These are phyloP conservation scores for Lactarius sp. DNA, from an alignment of 768 basidiomycete species.

Conservation along the genomic window DNA sequence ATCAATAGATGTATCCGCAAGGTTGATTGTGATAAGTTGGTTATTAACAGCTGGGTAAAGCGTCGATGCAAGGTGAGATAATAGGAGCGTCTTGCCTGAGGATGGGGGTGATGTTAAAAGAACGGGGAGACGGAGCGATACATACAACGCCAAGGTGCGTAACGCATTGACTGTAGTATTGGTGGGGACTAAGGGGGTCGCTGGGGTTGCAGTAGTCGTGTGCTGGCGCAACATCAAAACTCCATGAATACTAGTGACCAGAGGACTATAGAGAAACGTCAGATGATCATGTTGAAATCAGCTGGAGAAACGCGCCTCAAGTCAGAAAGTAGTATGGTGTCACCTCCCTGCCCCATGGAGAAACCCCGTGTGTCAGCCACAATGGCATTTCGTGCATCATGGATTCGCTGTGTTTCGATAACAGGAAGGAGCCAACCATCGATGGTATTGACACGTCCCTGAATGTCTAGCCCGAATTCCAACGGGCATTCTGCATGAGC, in stretches of 20 bases:
- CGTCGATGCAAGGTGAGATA: constrained; percentile 67
- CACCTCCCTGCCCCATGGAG: constrained; percentile 39
- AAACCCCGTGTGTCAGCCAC: constrained; percentile 41
- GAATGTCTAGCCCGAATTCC: constrained; percentile 46
- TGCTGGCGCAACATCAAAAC: constrained; percentile 55
- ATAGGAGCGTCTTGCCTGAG: constrained; percentile 78
- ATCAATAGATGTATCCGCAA: constrained; percentile 94
- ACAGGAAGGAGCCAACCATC: constrained; percentile 85
- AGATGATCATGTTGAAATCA: constrained; percentile 17
- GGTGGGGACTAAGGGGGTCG: constrained; percentile 55
- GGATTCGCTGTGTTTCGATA: constrained; percentile 59
- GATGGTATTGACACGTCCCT: constrained; percentile 41
- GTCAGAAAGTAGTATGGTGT: constrained; percentile 42
- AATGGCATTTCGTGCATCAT: constrained; percentile 45
- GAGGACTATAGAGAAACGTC: constrained; percentile 40
- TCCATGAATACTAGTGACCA: constrained; percentile 58
- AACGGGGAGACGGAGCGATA: constrained; percentile 67
- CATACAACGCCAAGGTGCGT: constrained; percentile 53
- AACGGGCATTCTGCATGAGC: constrained; percentile 59
- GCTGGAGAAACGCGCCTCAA: constrained; percentile 45
- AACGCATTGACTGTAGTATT: constrained; percentile 55
- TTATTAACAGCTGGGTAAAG: constrained; percentile 57
- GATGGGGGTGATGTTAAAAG: constrained; percentile 84
- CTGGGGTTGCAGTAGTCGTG: constrained; percentile 25
- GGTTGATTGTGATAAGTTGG: constrained; percentile 79